Conservation (phyloP, 164 flowering plant genomes). For the Vitis amurensis region DNA sequence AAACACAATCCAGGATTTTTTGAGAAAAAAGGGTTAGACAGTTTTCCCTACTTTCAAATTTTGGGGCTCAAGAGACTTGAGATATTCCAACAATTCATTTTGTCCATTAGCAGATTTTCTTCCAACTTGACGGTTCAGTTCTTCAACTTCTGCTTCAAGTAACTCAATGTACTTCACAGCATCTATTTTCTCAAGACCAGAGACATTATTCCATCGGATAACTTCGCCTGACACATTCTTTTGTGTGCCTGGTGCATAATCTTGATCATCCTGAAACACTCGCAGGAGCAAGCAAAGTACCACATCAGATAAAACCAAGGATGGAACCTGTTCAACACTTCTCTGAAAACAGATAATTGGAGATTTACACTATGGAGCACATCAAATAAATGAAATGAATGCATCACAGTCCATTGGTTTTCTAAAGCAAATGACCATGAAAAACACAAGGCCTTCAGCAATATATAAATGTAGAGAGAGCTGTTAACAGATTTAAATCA, state of each 20-base stretch:
- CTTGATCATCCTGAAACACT: slow-evolving; percentile 63
- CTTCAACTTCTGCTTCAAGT: slow-evolving; percentile 96
- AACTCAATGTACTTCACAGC: slow-evolving; percentile 89
- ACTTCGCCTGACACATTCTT: slow-evolving; percentile 96
- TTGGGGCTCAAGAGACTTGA: slow-evolving; percentile 94
- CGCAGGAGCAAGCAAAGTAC: not conserved
- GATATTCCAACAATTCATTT: slow-evolving; percentile 87
- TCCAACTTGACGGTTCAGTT: slow-evolving; percentile 75
- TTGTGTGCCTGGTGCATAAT: slow-evolving; percentile 96
- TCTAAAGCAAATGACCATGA: not conserved
- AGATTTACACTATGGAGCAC: not conserved
- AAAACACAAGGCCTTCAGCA: too few species aligned
- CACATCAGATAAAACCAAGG: not conserved
- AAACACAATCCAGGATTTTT: too few species aligned
- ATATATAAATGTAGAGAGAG: too few species aligned
- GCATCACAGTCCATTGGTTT: not conserved
- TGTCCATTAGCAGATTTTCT: slow-evolving; percentile 69
- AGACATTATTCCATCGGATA: slow-evolving; percentile 88
- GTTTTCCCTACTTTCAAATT: slow-evolving; percentile 72
- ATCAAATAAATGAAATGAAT: not conserved
- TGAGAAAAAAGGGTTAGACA: not conserved
- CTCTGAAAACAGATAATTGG: not conserved
- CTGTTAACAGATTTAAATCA: too few species aligned
- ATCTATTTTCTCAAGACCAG: slow-evolving; percentile 91
- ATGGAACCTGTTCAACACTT: not conserved